Evolutionary conservation across 2,329 filamentous ascomycete genomes (phyloP).

Genomic region (Camillea tinctor): DNA sequence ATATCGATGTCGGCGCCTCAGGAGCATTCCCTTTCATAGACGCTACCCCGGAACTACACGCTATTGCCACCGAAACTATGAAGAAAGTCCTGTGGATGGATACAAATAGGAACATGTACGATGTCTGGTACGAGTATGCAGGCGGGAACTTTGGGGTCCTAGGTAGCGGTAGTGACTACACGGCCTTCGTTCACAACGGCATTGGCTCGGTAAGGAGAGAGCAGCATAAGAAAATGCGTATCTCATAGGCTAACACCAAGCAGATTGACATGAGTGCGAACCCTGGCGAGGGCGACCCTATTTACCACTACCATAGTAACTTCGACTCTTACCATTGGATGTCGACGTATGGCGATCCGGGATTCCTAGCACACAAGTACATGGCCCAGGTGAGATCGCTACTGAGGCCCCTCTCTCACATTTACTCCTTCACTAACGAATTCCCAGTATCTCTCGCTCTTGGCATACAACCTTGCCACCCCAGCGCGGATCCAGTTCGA

Average conservation of each 20-base stretch:
- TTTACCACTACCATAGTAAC: constrained; percentile 80
- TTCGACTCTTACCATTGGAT: constrained; percentile 87
- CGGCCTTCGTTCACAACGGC: constrained; percentile 60
- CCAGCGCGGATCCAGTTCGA: constrained; percentile 41
- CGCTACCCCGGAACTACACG: constrained; percentile 67
- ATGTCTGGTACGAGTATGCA: constrained; percentile 39
- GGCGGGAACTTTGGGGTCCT: constrained; percentile 55
- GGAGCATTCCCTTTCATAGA: constrained; percentile 58
- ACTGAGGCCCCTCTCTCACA: not conserved
- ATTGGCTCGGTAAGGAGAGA: constrained; percentile 37
- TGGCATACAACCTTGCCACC: constrained; percentile 39
- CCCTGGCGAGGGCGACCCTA: constrained; percentile 43
- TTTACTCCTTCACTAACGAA: not conserved
- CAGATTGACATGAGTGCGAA: constrained; percentile 58
- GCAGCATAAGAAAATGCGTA: constrained; percentile 36
- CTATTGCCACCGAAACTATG: constrained; percentile 61
- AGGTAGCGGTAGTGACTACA: constrained; percentile 67
- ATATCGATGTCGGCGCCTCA: constrained; percentile 68
- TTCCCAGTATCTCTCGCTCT: constrained; percentile 37
- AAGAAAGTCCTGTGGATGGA: constrained; percentile 60
- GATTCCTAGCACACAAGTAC: constrained; percentile 59
- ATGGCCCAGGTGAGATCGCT: constrained; percentile 48
- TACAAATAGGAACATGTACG: constrained; percentile 40
- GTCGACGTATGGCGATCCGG: constrained; percentile 70
- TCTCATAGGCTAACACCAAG: constrained; percentile 16